These are phyloP conservation scores for Emergomyces orientalis DNA, from an alignment of 2,329 filamentous ascomycete genomes.

Conservation along the genomic window DNA sequence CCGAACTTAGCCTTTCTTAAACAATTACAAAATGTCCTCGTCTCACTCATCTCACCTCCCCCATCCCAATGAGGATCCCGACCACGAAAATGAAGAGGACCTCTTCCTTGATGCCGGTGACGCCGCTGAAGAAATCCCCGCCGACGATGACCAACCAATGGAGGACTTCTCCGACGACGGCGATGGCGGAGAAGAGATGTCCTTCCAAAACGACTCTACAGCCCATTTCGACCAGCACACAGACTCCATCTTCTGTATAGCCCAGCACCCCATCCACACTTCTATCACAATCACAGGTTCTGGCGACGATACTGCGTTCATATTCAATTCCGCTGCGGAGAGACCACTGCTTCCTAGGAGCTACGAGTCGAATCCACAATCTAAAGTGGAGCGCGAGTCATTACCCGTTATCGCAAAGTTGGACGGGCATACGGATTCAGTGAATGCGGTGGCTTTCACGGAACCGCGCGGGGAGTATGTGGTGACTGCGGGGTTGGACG, in stretches of 20 bases:
- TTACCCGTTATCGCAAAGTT: slow-evolving; percentile 62
- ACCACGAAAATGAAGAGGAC: slow-evolving; percentile 55
- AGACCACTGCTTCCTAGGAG: slow-evolving; percentile 63
- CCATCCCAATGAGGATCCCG: slow-evolving; percentile 23
- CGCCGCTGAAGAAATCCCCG: slow-evolving; percentile 64
- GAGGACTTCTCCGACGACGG: slow-evolving; percentile 61
- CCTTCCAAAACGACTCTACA: slow-evolving; percentile 81
- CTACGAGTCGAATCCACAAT: slow-evolving; percentile 59
- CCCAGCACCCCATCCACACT: slow-evolving; percentile 73
- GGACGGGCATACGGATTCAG: slow-evolving; percentile 84
- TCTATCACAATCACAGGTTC: slow-evolving; percentile 81
- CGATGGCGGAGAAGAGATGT: slow-evolving; percentile 54
- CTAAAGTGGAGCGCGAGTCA: slow-evolving; percentile 48
- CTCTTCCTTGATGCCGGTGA: slow-evolving; percentile 70
- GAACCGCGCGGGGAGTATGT: slow-evolving; percentile 73
- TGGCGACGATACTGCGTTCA: slow-evolving; percentile 74
- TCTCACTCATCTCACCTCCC: not conserved
- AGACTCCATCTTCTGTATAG: slow-evolving; percentile 90
- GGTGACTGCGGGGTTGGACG: slow-evolving; percentile 81
- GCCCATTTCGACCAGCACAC: slow-evolving; percentile 87
- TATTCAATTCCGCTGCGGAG: slow-evolving; percentile 66
- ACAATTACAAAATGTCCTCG: slow-evolving; percentile 7
- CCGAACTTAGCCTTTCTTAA: not conserved
- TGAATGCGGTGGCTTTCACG: slow-evolving; percentile 80
- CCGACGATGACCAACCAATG: slow-evolving; percentile 67